phyloP scores from a whole-genome alignment of 75 land plant genomes.

The Pseudotsuga menziesii region DNA sequence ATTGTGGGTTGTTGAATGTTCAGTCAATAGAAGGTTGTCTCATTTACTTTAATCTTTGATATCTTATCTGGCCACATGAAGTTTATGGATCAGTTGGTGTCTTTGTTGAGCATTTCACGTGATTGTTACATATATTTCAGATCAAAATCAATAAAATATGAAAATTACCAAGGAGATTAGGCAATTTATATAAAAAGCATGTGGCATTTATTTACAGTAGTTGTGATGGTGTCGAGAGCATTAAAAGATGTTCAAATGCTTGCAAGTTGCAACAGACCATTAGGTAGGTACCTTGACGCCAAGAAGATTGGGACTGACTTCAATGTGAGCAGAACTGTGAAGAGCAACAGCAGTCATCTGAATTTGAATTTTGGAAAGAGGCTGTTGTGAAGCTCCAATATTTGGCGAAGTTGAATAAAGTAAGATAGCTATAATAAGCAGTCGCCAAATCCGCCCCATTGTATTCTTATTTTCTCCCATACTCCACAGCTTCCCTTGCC shows the following conservation, averaged over 20 bases:
- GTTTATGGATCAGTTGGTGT: too few species aligned
- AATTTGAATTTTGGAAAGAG: slow-evolving; percentile 12
- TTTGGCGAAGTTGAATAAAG: background rate
- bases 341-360: slow-evolving; percentile 1
- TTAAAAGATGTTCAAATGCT: background rate
- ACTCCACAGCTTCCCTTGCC: too few species aligned
- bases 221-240: background rate
- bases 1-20: too few species aligned
- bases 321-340: background rate
- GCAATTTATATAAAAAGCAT: too few species aligned
- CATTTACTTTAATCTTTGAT: too few species aligned
- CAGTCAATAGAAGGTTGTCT: too few species aligned
- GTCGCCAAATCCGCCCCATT: background rate
- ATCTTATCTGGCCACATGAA: too few species aligned
- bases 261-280: background rate
- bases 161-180: too few species aligned
- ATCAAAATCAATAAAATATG: too few species aligned
- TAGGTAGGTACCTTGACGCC: slow-evolving; percentile 5
- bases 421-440: background rate
- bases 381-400: background rate
- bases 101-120: too few species aligned
- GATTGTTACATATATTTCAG: too few species aligned
- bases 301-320: slow-evolving; percentile 8
- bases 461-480: too few species aligned
- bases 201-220: background rate